These are phyloP conservation scores for Arthrobotrys megalospora DNA, from an alignment of 2,329 filamentous ascomycete genomes.

Conservation along the genomic window DNA sequence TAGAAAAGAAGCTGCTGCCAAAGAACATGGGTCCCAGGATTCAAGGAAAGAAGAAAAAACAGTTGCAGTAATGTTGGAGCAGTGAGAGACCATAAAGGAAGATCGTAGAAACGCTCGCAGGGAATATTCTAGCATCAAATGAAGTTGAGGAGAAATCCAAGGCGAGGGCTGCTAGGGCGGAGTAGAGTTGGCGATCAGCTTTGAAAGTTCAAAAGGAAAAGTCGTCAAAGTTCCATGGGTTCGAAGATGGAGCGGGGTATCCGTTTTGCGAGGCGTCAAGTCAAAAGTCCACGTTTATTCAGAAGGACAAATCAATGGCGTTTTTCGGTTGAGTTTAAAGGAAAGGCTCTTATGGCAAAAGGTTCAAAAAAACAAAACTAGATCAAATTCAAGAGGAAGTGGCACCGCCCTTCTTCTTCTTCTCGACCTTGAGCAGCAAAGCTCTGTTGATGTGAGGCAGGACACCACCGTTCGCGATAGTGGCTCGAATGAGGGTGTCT, in stretches of 20 bases:
- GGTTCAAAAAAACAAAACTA: neutral
- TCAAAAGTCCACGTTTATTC: constrained; percentile 27
- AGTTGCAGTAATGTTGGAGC: constrained; percentile 3
- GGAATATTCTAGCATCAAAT: constrained; percentile 7
- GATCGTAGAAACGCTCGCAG: constrained; percentile 11
- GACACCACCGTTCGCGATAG: constrained; percentile 99
- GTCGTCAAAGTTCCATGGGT: constrained; percentile 18
- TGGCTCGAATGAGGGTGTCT: constrained; percentile 96
- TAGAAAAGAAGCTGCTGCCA: constrained; percentile 26
- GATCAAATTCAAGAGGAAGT: constrained; percentile 51
- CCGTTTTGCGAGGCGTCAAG: constrained; percentile 42
- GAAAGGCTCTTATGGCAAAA: constrained; percentile 17
- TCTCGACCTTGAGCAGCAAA: constrained; percentile 92
- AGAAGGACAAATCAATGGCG: constrained; percentile 13
- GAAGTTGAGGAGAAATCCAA: constrained; percentile 7
- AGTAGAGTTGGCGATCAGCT: constrained; percentile 16
- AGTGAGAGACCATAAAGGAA: constrained; percentile 7
- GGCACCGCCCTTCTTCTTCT: constrained; percentile 83
- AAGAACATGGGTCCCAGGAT: constrained; percentile 34
- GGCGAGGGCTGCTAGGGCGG: neutral
- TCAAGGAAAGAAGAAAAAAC: constrained; percentile 19
- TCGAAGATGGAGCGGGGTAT: constrained; percentile 39
- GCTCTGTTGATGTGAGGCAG: constrained; percentile 99
- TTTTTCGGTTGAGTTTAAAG: constrained; percentile 7
- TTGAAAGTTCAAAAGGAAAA: constrained; percentile 19